These are phyloP conservation scores for Penicillium mononematosum DNA, from an alignment of 495 filamentous ascomycete genomes.

Conservation along the genomic window DNA sequence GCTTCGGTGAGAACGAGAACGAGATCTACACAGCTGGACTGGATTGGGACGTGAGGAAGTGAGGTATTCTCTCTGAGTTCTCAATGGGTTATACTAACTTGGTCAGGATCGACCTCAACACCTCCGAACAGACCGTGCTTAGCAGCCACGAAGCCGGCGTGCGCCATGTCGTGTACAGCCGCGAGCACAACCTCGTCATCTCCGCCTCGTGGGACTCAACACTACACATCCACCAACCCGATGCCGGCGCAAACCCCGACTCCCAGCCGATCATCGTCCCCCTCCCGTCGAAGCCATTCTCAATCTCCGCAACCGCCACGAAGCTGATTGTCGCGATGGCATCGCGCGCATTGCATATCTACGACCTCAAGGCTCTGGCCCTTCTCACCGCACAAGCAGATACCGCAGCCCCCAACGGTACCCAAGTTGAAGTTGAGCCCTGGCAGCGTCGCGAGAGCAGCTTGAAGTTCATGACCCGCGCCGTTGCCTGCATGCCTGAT, in stretches of 20 bases:
- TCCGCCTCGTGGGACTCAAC: conserved; percentile 93
- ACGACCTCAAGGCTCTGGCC: conserved; percentile 73
- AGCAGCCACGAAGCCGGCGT: conserved; percentile 77
- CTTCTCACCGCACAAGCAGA: conserved; percentile 51
- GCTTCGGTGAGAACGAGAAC: conserved; percentile 76
- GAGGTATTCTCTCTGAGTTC: conserved; percentile 16
- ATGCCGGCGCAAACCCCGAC: conserved; percentile 39
- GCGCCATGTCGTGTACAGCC: conserved; percentile 78
- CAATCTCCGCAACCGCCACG: conserved; percentile 72
- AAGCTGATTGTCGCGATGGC: conserved; percentile 95
- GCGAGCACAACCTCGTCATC: conserved; percentile 72
- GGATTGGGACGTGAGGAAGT: conserved; percentile 82
- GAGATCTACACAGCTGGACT: conserved; percentile 83
- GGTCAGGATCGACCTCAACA: conserved; percentile 67
- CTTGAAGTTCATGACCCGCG: conserved; percentile 92
- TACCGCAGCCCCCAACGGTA: conserved; percentile 29
- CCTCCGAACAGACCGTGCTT: conserved; percentile 68
- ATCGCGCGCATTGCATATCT: conserved; percentile 86
- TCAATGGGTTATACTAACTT: conserved; percentile 10
- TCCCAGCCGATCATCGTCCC: conserved; percentile 56
- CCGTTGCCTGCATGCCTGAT: conserved; percentile 94
- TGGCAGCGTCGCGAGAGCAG: conserved; percentile 90
- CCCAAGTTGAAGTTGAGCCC: conserved; percentile 62
- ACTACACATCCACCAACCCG: conserved; percentile 74
- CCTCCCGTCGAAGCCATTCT: conserved; percentile 83